Evolutionary conservation across 805 yeast genomes (phyloP).

Genomic region (Priceomyces haplophilus): DNA sequence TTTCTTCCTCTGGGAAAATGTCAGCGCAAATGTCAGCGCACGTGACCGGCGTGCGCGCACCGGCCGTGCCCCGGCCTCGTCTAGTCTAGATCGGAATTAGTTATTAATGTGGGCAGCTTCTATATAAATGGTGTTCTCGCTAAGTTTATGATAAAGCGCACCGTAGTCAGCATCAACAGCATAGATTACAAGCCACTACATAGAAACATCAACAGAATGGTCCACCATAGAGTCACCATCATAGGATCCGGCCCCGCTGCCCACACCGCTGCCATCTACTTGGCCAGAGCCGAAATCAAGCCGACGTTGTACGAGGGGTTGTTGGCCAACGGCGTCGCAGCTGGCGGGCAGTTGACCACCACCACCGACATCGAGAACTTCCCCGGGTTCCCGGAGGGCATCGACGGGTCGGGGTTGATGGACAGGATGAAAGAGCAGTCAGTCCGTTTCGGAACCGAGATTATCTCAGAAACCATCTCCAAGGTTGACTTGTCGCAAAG

Average conservation of each 20-base stretch:
- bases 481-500: conserved; percentile 83
- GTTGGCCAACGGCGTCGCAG: conserved; percentile 96
- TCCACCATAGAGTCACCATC: conserved; percentile 78
- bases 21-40: too few species aligned
- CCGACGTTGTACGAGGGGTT: conserved; percentile 94
- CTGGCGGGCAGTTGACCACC: conserved; percentile 98
- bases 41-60: too few species aligned
- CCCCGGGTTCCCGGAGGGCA: conserved; percentile 97
- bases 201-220: conserved; percentile 45
- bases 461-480: conserved; percentile 92
- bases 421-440: conserved; percentile 92
- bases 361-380: conserved; percentile 98
- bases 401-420: conserved; percentile 85
- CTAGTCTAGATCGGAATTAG: conserved; percentile 5
- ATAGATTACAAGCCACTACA: background rate
- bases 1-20: too few species aligned
- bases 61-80: conserved; percentile 1
- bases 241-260: conserved; percentile 99
- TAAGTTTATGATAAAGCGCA: background rate
- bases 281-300: conserved; percentile 93
- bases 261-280: conserved; percentile 96
- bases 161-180: background rate
- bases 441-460: conserved; percentile 82
- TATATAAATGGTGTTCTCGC: background rate
- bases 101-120: background rate